These are phyloP conservation scores for Fusarium dlaminii DNA, from an alignment of 2,329 filamentous ascomycete species.

Conservation along the genomic window DNA sequence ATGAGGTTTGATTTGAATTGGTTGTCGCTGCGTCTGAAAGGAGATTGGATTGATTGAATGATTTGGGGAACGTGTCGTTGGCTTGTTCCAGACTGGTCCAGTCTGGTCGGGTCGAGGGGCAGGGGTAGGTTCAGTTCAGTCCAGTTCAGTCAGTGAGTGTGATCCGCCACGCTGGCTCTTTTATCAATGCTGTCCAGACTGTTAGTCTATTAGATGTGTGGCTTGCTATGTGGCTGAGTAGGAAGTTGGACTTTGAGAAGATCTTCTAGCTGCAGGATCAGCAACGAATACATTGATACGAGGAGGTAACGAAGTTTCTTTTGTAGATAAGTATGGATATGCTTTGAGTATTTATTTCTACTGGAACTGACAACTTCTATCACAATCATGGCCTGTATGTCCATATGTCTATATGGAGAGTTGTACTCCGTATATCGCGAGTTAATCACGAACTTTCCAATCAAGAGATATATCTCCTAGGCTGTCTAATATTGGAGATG, in stretches of 20 bases:
- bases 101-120: background rate
- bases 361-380: background rate
- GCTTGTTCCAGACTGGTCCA: constrained; percentile 31
- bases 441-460: background rate
- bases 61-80: constrained; percentile 31
- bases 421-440: background rate
- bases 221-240: constrained; percentile 11
- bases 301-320: too few relatives aligned
- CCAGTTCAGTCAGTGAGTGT: background rate
- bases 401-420: background rate
- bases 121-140: background rate
- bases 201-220: constrained; percentile 14
- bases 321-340: background rate
- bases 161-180: constrained; percentile 38
- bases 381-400: background rate
- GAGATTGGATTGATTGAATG: constrained; percentile 26
- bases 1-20: constrained; percentile 35
- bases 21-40: constrained; percentile 37
- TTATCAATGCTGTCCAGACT: background rate
- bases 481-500: background rate
- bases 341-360: background rate
- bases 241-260: background rate
- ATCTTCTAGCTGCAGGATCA: background rate
- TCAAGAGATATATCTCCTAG: background rate
- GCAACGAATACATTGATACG: background rate